Conservation (phyloP, 2,329 filamentous ascomycete species). For the Claviceps monticola region DNA sequence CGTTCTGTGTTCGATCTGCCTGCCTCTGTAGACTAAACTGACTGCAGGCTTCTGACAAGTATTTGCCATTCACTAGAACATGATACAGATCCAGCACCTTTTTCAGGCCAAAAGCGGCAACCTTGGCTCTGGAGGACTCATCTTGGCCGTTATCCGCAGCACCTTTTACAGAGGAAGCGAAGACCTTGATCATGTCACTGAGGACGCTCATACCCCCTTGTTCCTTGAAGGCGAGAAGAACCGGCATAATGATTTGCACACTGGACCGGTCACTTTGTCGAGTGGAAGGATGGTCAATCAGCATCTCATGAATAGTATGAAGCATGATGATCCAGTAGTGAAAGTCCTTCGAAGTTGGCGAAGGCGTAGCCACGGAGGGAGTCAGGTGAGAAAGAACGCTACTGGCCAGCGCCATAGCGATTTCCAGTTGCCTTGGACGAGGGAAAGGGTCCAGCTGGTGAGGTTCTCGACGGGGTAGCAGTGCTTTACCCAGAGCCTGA, state of each 20-base stretch:
- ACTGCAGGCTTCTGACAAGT: slow-evolving; percentile 62
- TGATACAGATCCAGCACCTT: slow-evolving; percentile 75
- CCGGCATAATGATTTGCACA: slow-evolving; percentile 51
- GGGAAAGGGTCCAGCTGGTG: slow-evolving; percentile 43
- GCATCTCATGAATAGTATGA: slow-evolving; percentile 61
- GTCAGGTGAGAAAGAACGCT: slow-evolving; percentile 56
- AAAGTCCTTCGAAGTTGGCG: slow-evolving; percentile 48
- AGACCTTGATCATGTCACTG: slow-evolving; percentile 57
- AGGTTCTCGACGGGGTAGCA: slow-evolving; percentile 57
- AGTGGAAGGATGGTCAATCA: slow-evolving; percentile 50
- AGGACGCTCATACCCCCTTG: slow-evolving; percentile 61
- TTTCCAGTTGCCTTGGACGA: slow-evolving; percentile 37
- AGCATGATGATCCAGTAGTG: slow-evolving; percentile 74
- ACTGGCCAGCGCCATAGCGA: slow-evolving; percentile 55
- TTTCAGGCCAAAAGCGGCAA: slow-evolving; percentile 50
- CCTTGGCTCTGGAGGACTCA: slow-evolving; percentile 31
- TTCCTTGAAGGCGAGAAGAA: slow-evolving; percentile 78
- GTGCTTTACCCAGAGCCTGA: slow-evolving; percentile 68
- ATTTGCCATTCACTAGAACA: slow-evolving; percentile 62
- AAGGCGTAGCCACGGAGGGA: slow-evolving; percentile 25
- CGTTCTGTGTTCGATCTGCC: slow-evolving; percentile 27
- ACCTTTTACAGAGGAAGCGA: slow-evolving; percentile 26
- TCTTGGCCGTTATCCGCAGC: slow-evolving; percentile 28
- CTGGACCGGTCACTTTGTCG: slow-evolving; percentile 34
- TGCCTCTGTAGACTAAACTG: slow-evolving; percentile 30